Conservation (phyloP, 1,284 basidiomycete genomes). For the Sphaerobolus stellatus region DNA sequence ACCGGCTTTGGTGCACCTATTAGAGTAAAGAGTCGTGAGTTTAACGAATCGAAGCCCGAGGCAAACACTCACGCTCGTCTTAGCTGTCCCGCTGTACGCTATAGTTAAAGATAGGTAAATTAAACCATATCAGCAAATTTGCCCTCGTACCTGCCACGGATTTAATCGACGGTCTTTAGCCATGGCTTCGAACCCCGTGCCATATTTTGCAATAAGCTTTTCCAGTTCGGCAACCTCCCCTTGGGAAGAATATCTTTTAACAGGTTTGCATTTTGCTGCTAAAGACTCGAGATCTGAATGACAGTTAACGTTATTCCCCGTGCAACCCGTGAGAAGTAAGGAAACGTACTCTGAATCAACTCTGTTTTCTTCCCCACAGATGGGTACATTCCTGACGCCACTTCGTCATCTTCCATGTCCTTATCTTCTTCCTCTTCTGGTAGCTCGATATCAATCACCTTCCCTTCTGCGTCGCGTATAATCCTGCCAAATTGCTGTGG, state of each 20-base stretch:
- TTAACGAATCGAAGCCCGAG: neutral
- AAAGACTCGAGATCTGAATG: conserved; percentile 48
- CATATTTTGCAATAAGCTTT: conserved; percentile 70
- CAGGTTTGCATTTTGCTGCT: conserved; percentile 42
- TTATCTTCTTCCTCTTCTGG: conserved; percentile 46
- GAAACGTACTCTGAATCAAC: conserved; percentile 37
- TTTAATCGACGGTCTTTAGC: conserved; percentile 80
- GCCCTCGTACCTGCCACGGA: conserved; percentile 55
- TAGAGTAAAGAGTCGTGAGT: neutral
- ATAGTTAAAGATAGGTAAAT: neutral
- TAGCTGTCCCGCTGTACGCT: conserved; percentile 81
- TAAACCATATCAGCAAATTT: neutral
- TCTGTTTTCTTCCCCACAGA: conserved; percentile 17
- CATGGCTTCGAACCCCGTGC: conserved; percentile 75
- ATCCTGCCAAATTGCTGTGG: conserved; percentile 84
- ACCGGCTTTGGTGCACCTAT: conserved; percentile 6
- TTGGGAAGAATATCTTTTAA: conserved; percentile 64
- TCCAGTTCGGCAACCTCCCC: conserved; percentile 72
- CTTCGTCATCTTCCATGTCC: conserved; percentile 20
- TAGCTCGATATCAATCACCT: conserved; percentile 76
- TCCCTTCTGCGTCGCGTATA: conserved; percentile 79
- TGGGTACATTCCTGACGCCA: conserved; percentile 19
- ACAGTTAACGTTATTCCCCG: conserved; percentile 3
- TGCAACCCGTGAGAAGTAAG: conserved; percentile 11
- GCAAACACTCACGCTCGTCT: conserved; percentile 33